Conservation (phyloP, 1,139 yeast species). For the Pneumocystis canis region DNA sequence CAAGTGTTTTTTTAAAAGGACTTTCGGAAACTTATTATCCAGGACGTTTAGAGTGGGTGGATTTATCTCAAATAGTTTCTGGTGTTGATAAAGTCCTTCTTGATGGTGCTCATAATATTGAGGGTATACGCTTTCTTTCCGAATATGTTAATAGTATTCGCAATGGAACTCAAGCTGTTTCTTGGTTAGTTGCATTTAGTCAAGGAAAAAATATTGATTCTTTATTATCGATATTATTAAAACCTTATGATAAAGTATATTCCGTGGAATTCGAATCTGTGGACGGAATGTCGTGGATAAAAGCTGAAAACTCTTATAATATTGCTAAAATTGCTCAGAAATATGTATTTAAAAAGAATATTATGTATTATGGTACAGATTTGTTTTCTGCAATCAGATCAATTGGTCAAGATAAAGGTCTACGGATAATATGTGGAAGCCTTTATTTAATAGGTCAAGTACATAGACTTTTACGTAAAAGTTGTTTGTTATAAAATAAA, state of each 20-base stretch:
- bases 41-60: conserved; percentile 76
- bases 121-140: conserved; percentile 30
- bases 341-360: neutral
- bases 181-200: conserved; percentile 60
- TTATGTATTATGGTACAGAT: conserved; percentile 1
- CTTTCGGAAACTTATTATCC: conserved; percentile 68
- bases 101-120: conserved; percentile 94
- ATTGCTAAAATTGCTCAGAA: conserved; percentile 21
- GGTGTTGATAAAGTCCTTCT: conserved; percentile 44
- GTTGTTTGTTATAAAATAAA: neutral
- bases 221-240: conserved; percentile 39
- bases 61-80: conserved; percentile 29
- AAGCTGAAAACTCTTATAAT: conserved; percentile 31
- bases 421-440: conserved; percentile 11
- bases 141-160: conserved; percentile 1
- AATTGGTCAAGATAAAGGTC: neutral
- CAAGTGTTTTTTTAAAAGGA: conserved; percentile 47
- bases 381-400: conserved; percentile 3
- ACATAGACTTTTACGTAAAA: neutral
- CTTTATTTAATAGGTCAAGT: conserved; percentile 13
- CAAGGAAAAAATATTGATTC: conserved; percentile 47
- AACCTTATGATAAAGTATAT: conserved; percentile 39
- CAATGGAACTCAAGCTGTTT: conserved; percentile 26
- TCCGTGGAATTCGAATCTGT: conserved; percentile 53
- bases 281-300: conserved; percentile 94